A percentile compares a stretch with the other conserved stretches of the same genome.
These are phyloP conservation scores for Trypanosoma grayi DNA, from an alignment of 208 protist species.

Conservation along the genomic window DNA sequence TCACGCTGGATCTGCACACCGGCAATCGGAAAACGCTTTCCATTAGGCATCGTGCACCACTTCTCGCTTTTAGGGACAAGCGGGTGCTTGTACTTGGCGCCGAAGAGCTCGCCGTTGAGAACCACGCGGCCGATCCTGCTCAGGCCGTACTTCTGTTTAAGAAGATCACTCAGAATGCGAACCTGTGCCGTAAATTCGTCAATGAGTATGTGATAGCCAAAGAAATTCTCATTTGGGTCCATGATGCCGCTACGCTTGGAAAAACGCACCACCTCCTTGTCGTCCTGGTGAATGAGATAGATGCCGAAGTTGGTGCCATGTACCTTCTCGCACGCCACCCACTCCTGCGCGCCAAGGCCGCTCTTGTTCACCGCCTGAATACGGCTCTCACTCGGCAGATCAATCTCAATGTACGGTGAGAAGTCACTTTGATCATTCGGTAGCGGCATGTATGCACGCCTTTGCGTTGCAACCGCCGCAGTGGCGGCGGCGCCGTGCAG, in stretches of 20 bases:
- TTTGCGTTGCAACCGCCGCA: slow-evolving; percentile 1
- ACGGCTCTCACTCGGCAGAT: slow-evolving; percentile 75
- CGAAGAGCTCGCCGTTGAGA: slow-evolving; percentile 84
- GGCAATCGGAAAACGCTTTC: slow-evolving; percentile 71
- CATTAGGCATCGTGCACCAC: slow-evolving; percentile 84
- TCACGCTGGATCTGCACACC: slow-evolving; percentile 81
- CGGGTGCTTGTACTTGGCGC: slow-evolving; percentile 85
- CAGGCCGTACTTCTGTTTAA: slow-evolving; percentile 74
- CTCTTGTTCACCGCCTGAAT: slow-evolving; percentile 73
- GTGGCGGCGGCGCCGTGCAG: neutral
- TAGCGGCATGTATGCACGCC: slow-evolving; percentile 57
- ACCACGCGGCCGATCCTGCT: slow-evolving; percentile 69
- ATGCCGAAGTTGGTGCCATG: slow-evolving; percentile 88
- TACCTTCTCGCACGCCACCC: slow-evolving; percentile 86
- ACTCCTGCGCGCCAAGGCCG: slow-evolving; percentile 66
- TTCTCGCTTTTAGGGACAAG: slow-evolving; percentile 78
- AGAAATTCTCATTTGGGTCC: slow-evolving; percentile 89
- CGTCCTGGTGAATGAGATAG: slow-evolving; percentile 58
- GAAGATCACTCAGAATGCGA: slow-evolving; percentile 51
- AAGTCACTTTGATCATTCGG: slow-evolving; percentile 76
- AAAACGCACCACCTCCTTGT: slow-evolving; percentile 54
- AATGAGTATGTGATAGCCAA: slow-evolving; percentile 83
- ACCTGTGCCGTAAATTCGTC: slow-evolving; percentile 73
- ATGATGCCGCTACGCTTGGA: slow-evolving; percentile 87
- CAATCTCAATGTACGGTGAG: slow-evolving; percentile 79